A percentile compares a stretch with the other conserved stretches of the same genome.
Conservation (phyloP, 1,284 basidiomycete genomes). For the Rhodotorula glutinis region DNA sequence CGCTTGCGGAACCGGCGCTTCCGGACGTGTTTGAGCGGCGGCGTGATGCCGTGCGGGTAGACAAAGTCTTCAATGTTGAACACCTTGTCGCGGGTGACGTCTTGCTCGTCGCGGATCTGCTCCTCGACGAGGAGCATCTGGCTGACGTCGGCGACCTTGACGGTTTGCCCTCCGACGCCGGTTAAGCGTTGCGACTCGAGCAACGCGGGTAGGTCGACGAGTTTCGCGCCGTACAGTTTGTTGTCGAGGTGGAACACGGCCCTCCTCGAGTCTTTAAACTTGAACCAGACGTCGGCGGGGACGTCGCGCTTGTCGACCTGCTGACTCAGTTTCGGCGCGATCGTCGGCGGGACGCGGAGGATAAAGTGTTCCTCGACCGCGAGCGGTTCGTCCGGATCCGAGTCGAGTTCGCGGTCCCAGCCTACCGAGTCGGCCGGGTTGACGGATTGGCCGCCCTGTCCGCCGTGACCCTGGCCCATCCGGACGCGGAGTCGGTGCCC, state of each 20-base stretch:
- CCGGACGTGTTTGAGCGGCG: constrained; percentile 83
- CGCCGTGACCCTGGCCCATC: constrained; percentile 42
- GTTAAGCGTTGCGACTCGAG: constrained; percentile 83
- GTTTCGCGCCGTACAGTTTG: constrained; percentile 78
- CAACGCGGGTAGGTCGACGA: constrained; percentile 93
- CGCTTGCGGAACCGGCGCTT: constrained; percentile 92
- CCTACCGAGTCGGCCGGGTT: constrained; percentile 35
- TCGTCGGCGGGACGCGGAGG: constrained; percentile 76
- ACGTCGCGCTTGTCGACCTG: constrained; percentile 33
- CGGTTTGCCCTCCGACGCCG: constrained; percentile 62
- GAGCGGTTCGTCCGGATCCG: constrained; percentile 79
- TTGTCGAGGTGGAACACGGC: constrained; percentile 85
- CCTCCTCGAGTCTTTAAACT: constrained; percentile 94
- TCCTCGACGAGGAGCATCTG: constrained; percentile 71
- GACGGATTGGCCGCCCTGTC: constrained; percentile 6
- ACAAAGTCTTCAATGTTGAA: constrained; percentile 95
- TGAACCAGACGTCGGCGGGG: constrained; percentile 85
- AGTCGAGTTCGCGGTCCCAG: constrained; percentile 80
- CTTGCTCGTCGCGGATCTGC: constrained; percentile 68
- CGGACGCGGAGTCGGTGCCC: constrained; percentile 59
- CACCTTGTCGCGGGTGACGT: constrained; percentile 49
- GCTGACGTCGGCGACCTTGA: constrained; percentile 98
- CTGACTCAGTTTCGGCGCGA: constrained; percentile 66
- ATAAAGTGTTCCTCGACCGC: constrained; percentile 98
- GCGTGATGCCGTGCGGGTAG: constrained; percentile 94